A percentile compares a stretch with the other conserved stretches of the same genome.
phyloP scores from a whole-genome alignment of 2,329 filamentous ascomycete genomes.

The Coniochaeta hoffmannii region DNA sequence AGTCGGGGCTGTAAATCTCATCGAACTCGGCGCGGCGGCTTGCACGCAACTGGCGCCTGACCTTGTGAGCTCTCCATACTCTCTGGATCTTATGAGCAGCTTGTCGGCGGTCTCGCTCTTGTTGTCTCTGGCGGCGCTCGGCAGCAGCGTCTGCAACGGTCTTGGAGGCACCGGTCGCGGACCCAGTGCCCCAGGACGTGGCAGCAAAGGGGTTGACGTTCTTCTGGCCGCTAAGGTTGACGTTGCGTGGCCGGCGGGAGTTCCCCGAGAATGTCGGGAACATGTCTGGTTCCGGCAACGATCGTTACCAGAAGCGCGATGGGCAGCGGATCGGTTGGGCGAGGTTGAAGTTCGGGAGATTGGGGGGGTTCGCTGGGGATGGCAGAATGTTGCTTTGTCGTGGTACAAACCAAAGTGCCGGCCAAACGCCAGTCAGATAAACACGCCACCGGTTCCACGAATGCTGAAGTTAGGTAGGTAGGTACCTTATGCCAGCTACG shows the following conservation, averaged over 20 bases:
- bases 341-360: not conserved
- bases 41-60: constrained; percentile 50
- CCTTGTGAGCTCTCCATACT: constrained; percentile 71
- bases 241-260: constrained; percentile 78
- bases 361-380: not conserved
- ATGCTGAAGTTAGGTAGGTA: not conserved
- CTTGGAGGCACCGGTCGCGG: constrained; percentile 34
- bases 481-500: not conserved
- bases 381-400: not conserved
- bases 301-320: not conserved
- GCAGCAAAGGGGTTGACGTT: constrained; percentile 72
- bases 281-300: constrained; percentile 44
- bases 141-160: constrained; percentile 81
- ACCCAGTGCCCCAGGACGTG: constrained; percentile 47
- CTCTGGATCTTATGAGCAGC: constrained; percentile 70
- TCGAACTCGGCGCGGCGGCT: constrained; percentile 58
- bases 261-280: constrained; percentile 87
- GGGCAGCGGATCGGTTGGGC: not conserved
- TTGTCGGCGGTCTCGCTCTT: constrained; percentile 69
- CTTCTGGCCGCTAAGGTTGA: constrained; percentile 80
- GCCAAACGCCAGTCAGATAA: not conserved
- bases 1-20: constrained; percentile 37
- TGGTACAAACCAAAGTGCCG: not conserved
- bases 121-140: constrained; percentile 72
- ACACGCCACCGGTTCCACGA: not conserved